Conservation (phyloP, 768 basidiomycete genomes). For the Termitomyces sp. region DNA sequence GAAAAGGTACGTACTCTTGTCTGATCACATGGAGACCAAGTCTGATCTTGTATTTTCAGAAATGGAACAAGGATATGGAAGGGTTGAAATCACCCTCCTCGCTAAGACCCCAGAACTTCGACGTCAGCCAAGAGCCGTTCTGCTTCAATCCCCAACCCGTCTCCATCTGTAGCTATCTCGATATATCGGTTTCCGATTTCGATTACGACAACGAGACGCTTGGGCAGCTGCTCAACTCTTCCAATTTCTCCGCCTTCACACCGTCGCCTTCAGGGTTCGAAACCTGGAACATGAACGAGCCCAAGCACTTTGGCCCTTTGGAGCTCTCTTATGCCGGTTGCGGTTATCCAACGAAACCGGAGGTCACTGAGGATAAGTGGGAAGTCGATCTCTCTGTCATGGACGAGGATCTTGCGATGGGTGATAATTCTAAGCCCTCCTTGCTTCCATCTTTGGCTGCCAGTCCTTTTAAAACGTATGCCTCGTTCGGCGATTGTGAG, state of each 20-base stretch:
- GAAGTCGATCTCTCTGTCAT: neutral
- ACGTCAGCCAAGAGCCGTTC: conserved; percentile 12
- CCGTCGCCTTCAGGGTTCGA: neutral
- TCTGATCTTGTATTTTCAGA: conserved; percentile 3
- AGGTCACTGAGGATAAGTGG: neutral
- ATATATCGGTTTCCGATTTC: neutral
- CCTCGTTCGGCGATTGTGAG: conserved; percentile 1
- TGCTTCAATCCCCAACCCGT: conserved; percentile 5
- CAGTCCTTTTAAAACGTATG: neutral
- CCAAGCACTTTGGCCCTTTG: neutral
- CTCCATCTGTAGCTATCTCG: conserved; percentile 1
- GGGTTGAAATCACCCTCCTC: neutral
- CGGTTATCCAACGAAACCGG: neutral
- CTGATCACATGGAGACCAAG: neutral
- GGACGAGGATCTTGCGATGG: neutral
- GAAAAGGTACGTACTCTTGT: conserved; percentile 9
- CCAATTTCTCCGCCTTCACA: neutral
- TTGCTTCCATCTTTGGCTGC: neutral
- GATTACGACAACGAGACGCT: neutral
- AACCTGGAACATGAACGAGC: neutral
- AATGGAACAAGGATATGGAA: neutral
- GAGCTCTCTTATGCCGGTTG: conserved; percentile 3
- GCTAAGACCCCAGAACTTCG: conserved; percentile 13
- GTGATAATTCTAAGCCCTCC: neutral
- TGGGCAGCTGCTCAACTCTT: neutral